These are phyloP conservation scores for Sutorius australiensis DNA, from an alignment of 768 basidiomycete genomes.

Conservation along the genomic window DNA sequence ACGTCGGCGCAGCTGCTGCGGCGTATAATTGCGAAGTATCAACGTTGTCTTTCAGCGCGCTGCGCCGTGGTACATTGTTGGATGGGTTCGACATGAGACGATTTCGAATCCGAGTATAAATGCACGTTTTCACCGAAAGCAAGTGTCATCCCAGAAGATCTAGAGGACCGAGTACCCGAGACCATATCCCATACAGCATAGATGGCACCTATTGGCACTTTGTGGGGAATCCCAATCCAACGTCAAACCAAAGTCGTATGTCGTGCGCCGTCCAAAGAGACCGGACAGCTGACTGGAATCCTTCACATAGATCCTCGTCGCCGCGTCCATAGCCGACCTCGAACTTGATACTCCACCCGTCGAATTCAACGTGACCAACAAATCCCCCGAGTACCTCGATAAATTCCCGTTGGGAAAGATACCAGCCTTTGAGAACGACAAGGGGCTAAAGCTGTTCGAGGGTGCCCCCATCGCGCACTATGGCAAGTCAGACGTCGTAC, in stretches of 20 bases:
- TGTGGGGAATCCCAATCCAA: conserved; percentile 23
- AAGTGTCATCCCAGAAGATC: neutral
- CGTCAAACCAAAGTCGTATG: conserved; percentile 29
- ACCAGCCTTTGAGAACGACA: conserved; percentile 23
- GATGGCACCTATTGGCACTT: conserved; percentile 27
- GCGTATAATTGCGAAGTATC: neutral
- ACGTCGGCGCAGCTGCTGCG: neutral
- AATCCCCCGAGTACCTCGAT: conserved; percentile 24
- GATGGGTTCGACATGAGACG: neutral
- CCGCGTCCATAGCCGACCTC: conserved; percentile 22
- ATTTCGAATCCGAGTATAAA: conserved; percentile 9
- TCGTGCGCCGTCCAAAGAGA: neutral
- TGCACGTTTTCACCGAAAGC: neutral
- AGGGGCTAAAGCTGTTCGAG: conserved; percentile 26
- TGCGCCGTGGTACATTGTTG: neutral
- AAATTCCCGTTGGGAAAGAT: conserved; percentile 31
- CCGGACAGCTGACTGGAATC: neutral
- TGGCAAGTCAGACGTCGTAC: conserved; percentile 7
- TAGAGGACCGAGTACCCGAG: neutral
- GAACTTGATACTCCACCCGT: conserved; percentile 24
- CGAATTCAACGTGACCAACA: conserved; percentile 24
- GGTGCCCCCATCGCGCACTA: conserved; percentile 29
- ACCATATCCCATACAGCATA: conserved; percentile 12
- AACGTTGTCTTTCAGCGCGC: neutral
- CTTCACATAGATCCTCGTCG: conserved; percentile 21